Base-by-base conservation (phyloP, 23 red algal genomes). In the Gracilariopsis chorda region DNA sequence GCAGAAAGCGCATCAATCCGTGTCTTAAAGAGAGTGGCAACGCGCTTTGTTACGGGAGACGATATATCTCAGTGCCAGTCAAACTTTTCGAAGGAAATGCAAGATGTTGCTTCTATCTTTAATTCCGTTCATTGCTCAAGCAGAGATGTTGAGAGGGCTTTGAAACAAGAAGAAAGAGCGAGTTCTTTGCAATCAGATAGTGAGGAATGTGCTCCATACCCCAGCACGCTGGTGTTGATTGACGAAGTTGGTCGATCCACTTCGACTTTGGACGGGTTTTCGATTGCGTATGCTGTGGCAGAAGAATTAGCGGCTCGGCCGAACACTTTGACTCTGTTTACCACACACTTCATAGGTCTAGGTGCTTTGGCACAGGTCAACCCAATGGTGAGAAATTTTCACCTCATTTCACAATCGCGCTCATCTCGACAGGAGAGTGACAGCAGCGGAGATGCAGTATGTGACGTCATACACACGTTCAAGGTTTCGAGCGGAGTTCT, bases 221-320 rank as follows among this genome's bases (percentile, higher is more conserved):
- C 77, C 13, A 87, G 40, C 11, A 84, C 74, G 29, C 48, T 98
- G 36, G 79, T 98, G 17, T 17, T 98, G 24, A 78, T 98, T 59
- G 95, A 98, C 59, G 95, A 98, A 57, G 62, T 98, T 0, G 95
- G 92, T 39, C 56, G 95, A 46, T 85, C 92, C 24, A 98, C 95
- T 8, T 86, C 85, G 21, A 86, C 95, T 11, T 27, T 94, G 13
- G 95, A 98, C 56, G 95, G 95, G 34, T 90, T 94, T 59, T 77
- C 95, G 2, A 88, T 98, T 10, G 77, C 92, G 10, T 98, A 87
- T 55, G 83, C 95, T 23, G 51, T 94, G 8, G 48, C 82, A 17
- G 95, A 98, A 57, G 78, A 91, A 47, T 70, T 98, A 19, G 44
- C 47, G 1, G 41, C 76, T 19, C 75, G 78, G 37, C 88, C 94